phyloP scores from a whole-genome alignment of 768 basidiomycete genomes.

The Polyporus arcularius region DNA sequence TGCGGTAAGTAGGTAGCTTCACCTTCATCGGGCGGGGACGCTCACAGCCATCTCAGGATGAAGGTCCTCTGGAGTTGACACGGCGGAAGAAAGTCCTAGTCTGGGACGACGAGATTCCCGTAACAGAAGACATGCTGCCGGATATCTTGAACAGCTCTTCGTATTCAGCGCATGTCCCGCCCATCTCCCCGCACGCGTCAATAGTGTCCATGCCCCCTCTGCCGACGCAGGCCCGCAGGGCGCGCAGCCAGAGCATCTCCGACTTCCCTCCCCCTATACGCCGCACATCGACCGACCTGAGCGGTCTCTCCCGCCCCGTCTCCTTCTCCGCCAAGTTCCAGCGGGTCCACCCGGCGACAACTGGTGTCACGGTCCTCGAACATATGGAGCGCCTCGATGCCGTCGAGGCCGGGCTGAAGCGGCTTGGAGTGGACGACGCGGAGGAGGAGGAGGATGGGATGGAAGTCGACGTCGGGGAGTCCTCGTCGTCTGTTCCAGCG shows the following conservation, averaged over 20 bases:
- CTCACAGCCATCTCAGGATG: slow-evolving; percentile 13
- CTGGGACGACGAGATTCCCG: slow-evolving; percentile 84
- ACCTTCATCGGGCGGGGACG: neutral
- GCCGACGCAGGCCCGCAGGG: slow-evolving; percentile 45
- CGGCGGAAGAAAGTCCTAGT: slow-evolving; percentile 80
- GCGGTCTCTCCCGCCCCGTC: slow-evolving; percentile 70
- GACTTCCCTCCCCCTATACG: slow-evolving; percentile 75
- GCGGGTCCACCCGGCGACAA: slow-evolving; percentile 81
- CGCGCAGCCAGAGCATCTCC: slow-evolving; percentile 62
- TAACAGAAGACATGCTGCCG: slow-evolving; percentile 54
- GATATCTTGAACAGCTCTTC: slow-evolving; percentile 36
- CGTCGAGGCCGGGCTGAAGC: slow-evolving; percentile 76
- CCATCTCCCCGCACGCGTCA: slow-evolving; percentile 58
- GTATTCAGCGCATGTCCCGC: slow-evolving; percentile 28
- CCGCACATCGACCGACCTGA: slow-evolving; percentile 60
- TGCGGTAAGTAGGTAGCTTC: slow-evolving; percentile 45
- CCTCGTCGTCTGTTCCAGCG: slow-evolving; percentile 16
- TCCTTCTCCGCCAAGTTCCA: slow-evolving; percentile 85
- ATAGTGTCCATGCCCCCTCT: slow-evolving; percentile 65
- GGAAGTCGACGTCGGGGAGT: slow-evolving; percentile 67
- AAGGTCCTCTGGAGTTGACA: slow-evolving; percentile 82
- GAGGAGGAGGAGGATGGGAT: slow-evolving; percentile 52
- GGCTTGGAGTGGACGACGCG: slow-evolving; percentile 63
- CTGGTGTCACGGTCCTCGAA: slow-evolving; percentile 82
- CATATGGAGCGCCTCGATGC: slow-evolving; percentile 85